Evolutionary conservation across 306 rosid species (phyloP).

Genomic region (Casuarina equisetifolia): DNA sequence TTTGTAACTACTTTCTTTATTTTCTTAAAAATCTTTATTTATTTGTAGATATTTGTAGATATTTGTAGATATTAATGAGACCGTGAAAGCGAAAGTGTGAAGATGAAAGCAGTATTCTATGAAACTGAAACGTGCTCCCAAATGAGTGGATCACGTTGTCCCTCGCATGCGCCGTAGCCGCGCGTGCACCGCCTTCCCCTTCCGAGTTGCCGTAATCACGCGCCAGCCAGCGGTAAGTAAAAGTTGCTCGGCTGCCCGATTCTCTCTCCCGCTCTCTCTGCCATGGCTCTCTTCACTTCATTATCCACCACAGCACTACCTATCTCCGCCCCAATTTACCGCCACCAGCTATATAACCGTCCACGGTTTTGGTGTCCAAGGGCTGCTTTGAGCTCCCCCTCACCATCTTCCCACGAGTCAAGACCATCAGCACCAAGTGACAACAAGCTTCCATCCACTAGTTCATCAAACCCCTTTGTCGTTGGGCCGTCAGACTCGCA

Average conservation of each 20-base stretch:
- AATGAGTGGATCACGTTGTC: background rate
- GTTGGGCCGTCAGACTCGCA: constrained; percentile 36
- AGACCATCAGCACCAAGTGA: constrained; percentile 41
- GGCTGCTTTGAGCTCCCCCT: constrained; percentile 59
- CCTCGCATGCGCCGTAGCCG: background rate
- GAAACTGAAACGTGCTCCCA: background rate
- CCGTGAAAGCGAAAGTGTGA: no score
- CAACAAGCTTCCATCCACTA: constrained; percentile 33
- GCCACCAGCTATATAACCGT: constrained; percentile 15
- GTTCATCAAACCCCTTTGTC: constrained; percentile 42
- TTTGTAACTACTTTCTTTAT: no score
- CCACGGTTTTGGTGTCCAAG: constrained; percentile 28
- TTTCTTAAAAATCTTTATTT: no score
- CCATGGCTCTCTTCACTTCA: constrained; percentile 70
- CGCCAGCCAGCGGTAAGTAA: constrained; percentile 17
- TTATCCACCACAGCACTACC: constrained; percentile 37
- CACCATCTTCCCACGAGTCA: constrained; percentile 57
- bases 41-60: no score
- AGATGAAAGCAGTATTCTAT: no score
- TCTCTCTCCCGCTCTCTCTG: constrained; percentile 3
- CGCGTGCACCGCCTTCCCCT: constrained; percentile 8
- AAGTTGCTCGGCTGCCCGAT: background rate
- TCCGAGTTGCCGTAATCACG: constrained; percentile 23
- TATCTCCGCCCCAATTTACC: constrained; percentile 29
- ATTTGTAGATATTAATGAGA: no score